Conservation (phyloP, 2,329 filamentous ascomycete species). For the Xylaria sp. region DNA sequence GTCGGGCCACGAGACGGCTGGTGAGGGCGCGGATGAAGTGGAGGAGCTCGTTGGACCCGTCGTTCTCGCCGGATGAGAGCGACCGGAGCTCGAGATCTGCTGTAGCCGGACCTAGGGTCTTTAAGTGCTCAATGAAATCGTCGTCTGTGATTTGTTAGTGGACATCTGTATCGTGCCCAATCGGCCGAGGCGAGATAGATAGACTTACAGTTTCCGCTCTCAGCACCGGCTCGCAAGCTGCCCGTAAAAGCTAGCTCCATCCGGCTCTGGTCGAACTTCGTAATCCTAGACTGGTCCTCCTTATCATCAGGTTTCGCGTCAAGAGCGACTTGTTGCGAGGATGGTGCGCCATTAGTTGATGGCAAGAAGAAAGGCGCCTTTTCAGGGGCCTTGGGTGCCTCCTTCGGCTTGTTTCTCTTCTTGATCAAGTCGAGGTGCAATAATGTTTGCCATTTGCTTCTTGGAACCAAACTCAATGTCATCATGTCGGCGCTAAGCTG, state of each 20-base stretch:
- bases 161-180: neutral
- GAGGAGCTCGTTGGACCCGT: constrained; percentile 62
- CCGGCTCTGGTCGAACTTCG: constrained; percentile 56
- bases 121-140: constrained; percentile 70
- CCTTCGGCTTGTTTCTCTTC: constrained; percentile 88
- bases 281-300: constrained; percentile 55
- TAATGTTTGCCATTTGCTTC: constrained; percentile 88
- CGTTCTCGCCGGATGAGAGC: constrained; percentile 45
- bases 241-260: constrained; percentile 55
- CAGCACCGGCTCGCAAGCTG: constrained; percentile 49
- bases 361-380: constrained; percentile 95
- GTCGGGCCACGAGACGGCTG: constrained; percentile 57
- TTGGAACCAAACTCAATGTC: constrained; percentile 83
- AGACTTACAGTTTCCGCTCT: constrained; percentile 55
- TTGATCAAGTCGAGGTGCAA: constrained; percentile 89
- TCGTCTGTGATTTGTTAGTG: constrained; percentile 41
- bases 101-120: constrained; percentile 73
- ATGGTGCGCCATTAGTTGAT: constrained; percentile 44
- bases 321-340: constrained; percentile 25
- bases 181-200: constrained; percentile 13
- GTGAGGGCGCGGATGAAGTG: constrained; percentile 81
- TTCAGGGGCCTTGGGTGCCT: constrained; percentile 84
- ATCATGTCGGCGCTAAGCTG: constrained; percentile 79
- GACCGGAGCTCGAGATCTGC: constrained; percentile 90
- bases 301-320: constrained; percentile 27